Evolutionary conservation across 805 yeast genomes (phyloP).

Genomic region (Pichia scutulata): DNA sequence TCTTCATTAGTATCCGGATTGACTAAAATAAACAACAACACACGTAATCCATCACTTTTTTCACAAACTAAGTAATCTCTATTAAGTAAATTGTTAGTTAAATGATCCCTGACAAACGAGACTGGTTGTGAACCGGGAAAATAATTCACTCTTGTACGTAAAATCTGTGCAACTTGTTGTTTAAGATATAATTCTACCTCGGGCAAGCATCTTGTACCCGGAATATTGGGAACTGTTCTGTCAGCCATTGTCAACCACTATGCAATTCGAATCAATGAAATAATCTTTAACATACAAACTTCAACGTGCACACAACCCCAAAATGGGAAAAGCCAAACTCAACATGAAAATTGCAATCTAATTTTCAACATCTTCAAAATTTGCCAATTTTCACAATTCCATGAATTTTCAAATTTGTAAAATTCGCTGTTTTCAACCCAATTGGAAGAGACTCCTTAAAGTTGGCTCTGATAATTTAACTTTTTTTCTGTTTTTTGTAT

Average conservation of each 20-base stretch:
- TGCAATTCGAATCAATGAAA: too few relatives aligned
- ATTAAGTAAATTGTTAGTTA: conserved; percentile 48
- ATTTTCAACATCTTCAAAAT: not conserved
- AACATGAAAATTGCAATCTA: conserved; percentile 1
- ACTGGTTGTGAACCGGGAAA: conserved; percentile 97
- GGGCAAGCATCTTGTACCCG: conserved; percentile 74
- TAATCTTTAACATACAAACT: too few relatives aligned
- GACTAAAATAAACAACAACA: conserved; percentile 58
- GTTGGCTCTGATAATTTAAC: not conserved
- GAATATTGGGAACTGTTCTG: conserved; percentile 71
- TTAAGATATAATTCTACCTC: conserved; percentile 62
- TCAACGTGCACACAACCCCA: conserved; percentile 1
- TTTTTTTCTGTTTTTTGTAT: not conserved
- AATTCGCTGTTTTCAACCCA: not conserved
- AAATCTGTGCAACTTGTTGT: conserved; percentile 55
- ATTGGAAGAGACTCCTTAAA: not conserved
- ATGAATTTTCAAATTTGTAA: not conserved
- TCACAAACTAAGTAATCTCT: conserved; percentile 93
- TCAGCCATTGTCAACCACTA: conserved; percentile 17
- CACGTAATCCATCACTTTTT: conserved; percentile 88
- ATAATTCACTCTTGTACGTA: conserved; percentile 44
- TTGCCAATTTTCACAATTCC: not conserved
- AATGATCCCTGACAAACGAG: conserved; percentile 72
- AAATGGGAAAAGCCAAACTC: not conserved
- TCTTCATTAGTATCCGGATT: conserved; percentile 68